Percentiles rank a stretch among this genome's conserved stretches.
Evolutionary conservation across 371 early-diverging fungal genomes (phyloP).

Genomic region (Haplosporangium sp.): DNA sequence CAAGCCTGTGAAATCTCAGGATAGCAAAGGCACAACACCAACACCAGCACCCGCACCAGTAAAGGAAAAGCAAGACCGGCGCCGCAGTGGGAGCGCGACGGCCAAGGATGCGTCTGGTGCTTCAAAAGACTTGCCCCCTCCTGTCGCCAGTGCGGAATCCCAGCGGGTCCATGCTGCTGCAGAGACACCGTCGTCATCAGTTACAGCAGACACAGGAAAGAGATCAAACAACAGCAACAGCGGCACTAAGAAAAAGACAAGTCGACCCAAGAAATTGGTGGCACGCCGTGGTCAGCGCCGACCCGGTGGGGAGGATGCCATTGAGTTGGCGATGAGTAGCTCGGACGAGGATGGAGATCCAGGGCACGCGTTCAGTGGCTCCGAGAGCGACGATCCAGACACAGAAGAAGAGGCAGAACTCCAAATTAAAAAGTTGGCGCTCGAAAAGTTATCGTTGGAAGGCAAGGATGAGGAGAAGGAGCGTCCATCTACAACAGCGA

Average conservation of each 20-base stretch:
- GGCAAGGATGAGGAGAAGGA: constrained; percentile 19
- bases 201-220: constrained; percentile 12
- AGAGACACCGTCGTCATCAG: constrained; percentile 8
- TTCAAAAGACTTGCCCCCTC: not conserved
- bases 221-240: constrained; percentile 13
- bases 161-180: not conserved
- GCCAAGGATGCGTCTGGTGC: constrained; percentile 5
- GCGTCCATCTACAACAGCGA: not conserved
- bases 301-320: constrained; percentile 39
- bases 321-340: constrained; percentile 43
- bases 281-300: constrained; percentile 44
- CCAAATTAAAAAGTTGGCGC: constrained; percentile 39
- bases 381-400: constrained; percentile 45
- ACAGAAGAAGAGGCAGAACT: constrained; percentile 50
- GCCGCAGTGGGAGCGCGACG: constrained; percentile 6
- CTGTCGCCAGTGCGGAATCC: not conserved
- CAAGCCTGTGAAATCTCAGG: constrained; percentile 8
- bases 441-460: constrained; percentile 48
- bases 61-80: constrained; percentile 19
- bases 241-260: constrained; percentile 18
- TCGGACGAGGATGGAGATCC: constrained; percentile 48
- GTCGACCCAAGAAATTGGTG: constrained; percentile 44
- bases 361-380: constrained; percentile 26
- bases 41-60: not conserved
- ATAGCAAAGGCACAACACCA: constrained; percentile 6